Conservation (phyloP, 2,329 filamentous ascomycete species). For the Trichoderma brevicompactum region DNA sequence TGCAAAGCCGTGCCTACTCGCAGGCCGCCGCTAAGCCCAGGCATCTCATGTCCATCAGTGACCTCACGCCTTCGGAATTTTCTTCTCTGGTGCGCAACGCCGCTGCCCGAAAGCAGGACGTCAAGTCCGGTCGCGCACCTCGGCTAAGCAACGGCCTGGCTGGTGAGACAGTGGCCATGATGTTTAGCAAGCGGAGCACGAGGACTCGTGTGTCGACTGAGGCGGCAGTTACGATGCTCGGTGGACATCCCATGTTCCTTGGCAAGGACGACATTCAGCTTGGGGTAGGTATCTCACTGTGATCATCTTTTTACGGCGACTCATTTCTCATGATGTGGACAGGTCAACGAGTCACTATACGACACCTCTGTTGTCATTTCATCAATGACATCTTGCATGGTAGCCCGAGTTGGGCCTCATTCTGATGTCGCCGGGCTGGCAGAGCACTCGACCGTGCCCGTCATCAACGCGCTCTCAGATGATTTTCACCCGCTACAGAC, state of each 20-base stretch:
- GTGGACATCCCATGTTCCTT: conserved; percentile 94
- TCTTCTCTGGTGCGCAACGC: conserved; percentile 83
- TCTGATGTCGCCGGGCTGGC: conserved; percentile 74
- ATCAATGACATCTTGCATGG: conserved; percentile 86
- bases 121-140: conserved; percentile 68
- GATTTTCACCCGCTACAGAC: conserved; percentile 93
- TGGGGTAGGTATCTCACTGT: conserved; percentile 61
- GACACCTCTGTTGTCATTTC: conserved; percentile 92
- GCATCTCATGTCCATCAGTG: conserved; percentile 89
- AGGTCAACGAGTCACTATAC: conserved; percentile 92
- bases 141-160: conserved; percentile 64
- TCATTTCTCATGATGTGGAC: conserved; percentile 25
- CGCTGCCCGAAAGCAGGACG: conserved; percentile 70
- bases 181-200: conserved; percentile 96
- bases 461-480: conserved; percentile 87
- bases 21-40: conserved; percentile 57
- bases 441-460: conserved; percentile 74
- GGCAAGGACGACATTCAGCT: conserved; percentile 96
- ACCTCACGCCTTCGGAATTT: conserved; percentile 80
- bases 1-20: conserved; percentile 52
- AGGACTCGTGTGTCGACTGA: conserved; percentile 93
- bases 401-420: conserved; percentile 77
- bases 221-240: conserved; percentile 83
- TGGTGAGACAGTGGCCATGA: conserved; percentile 86
- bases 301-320: not conserved